These are phyloP conservation scores for Ophiostoma novo-ulmi DNA, from an alignment of 2,329 filamentous ascomycete species.

Conservation along the genomic window DNA sequence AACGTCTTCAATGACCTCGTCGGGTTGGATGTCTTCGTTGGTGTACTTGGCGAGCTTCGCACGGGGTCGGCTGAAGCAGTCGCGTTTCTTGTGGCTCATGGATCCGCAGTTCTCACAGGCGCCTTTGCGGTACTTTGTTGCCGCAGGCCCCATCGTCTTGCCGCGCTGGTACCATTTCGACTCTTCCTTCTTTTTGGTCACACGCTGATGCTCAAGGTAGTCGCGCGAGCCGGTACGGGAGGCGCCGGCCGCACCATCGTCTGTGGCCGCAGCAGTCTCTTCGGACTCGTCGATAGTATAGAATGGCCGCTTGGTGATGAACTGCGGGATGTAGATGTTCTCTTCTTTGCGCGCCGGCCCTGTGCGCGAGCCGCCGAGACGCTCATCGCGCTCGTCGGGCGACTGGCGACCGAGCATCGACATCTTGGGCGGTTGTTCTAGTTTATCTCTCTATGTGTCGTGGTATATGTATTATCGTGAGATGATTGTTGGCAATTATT, in stretches of 20 bases:
- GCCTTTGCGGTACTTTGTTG: constrained; percentile 95
- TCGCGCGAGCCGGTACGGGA: constrained; percentile 37
- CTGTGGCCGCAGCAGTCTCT: constrained; percentile 34
- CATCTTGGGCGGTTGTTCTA: constrained; percentile 21
- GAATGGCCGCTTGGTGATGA: constrained; percentile 97
- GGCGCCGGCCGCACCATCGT: constrained; percentile 14
- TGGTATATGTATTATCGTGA: not conserved
- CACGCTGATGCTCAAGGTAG: constrained; percentile 93
- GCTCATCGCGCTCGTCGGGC: constrained; percentile 28
- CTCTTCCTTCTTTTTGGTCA: constrained; percentile 68
- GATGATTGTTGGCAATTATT: not conserved
- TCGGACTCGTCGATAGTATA: constrained; percentile 57
- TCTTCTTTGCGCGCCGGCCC: constrained; percentile 61
- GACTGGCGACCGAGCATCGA: constrained; percentile 28
- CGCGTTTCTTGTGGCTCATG: constrained; percentile 93
- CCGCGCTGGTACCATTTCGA: constrained; percentile 93
- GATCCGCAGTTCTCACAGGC: constrained; percentile 98
- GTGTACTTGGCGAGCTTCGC: constrained; percentile 90
- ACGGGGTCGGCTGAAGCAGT: constrained; percentile 82
- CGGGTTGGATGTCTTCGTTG: constrained; percentile 86
- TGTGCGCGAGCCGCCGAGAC: constrained; percentile 28
- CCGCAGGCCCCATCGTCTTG: constrained; percentile 74
- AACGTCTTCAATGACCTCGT: constrained; percentile 80
- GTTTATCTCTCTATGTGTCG: not conserved
- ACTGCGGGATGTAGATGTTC: constrained; percentile 97